Conservation (phyloP, 2,329 filamentous ascomycete species). For the Aureobasidium namibiae region DNA sequence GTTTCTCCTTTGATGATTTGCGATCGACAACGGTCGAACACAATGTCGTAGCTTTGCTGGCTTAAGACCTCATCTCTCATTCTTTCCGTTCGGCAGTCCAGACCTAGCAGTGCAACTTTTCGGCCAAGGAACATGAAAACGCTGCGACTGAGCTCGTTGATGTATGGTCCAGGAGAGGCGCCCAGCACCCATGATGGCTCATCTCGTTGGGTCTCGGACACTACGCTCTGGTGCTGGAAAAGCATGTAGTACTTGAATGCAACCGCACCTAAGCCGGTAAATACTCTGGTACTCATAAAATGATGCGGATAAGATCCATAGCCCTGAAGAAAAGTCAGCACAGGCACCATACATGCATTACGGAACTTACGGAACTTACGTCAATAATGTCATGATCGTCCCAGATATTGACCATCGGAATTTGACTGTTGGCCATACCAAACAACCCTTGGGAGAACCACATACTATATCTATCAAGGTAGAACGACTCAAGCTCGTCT, state of each 20-base stretch:
- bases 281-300: conserved; percentile 85
- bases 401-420: conserved; percentile 97
- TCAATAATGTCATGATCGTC: conserved; percentile 70
- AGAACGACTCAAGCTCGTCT: conserved; percentile 79
- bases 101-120: conserved; percentile 70
- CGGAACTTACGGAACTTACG: conserved; percentile 41
- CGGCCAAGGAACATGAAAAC: conserved; percentile 77
- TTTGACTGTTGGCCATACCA: conserved; percentile 84
- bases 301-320: conserved; percentile 88
- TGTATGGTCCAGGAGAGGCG: conserved; percentile 74
- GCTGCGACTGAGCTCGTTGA: conserved; percentile 75
- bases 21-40: conserved; percentile 76
- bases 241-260: conserved; percentile 99
- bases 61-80: conserved; percentile 74
- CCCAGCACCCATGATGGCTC: conserved; percentile 93
- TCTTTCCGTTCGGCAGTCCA: conserved; percentile 87
- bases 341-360: too few species aligned
- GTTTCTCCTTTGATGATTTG: conserved; percentile 79
- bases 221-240: conserved; percentile 89
- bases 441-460: conserved; percentile 98
- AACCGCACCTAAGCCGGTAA: conserved; percentile 79
- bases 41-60: conserved; percentile 72
- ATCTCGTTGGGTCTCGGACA: conserved; percentile 67
- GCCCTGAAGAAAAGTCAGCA: conserved; percentile 48
- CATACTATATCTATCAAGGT: conserved; percentile 77